Evolutionary conservation across 2,329 filamentous ascomycete genomes (phyloP), one percentile per base, ranked within the genome.

Genomic region (Aspergillus sp.): DNA sequence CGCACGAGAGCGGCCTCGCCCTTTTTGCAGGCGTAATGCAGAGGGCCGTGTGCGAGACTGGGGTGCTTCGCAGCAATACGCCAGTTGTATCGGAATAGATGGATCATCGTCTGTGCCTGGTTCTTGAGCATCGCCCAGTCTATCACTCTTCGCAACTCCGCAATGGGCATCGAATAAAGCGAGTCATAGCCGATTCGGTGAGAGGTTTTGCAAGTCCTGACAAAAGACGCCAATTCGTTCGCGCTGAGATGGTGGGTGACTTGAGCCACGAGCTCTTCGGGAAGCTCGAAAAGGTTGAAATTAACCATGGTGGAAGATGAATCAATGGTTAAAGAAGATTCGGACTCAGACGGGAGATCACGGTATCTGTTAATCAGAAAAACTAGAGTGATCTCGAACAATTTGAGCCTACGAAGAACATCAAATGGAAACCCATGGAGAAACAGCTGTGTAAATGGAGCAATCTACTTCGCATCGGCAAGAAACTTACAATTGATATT

Each of bases 391-490:
- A 48, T 28, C 46, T 48, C 15, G 58, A 64, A 43, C 62, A 64
- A 31, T 62, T 64, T 22, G 54, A 54, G 38, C 59, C 43, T 51
- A 59, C 62, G 15, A 60, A 57, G 60, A 59, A 62, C 22, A 64
- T 64, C 25, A 30, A 66, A 17, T 65, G 50, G 63, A 54, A 31
- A 54, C 57, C 51, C 53, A 34, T 64, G 30, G 63, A 64, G 55
- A 66, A 58, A 30, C 57, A 66, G 57, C 57, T 66, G 30, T 50
- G 53, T 62, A 68, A 64, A 57, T 64, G 30, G 64, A 64, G 60
- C 49, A 68, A 66, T 60, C 46, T 64, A 56, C 46, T 48, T 48
- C 7, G 22, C 23, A 25, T 48, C 22, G 22, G 22, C 46, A 48
- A 48, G 46, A 48, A 48, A 4, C 46, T 48, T 48, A 48, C 22